Evolutionary conservation across 208 protist genomes (phyloP).

Genomic region (Leishmania lainsoni): DNA sequence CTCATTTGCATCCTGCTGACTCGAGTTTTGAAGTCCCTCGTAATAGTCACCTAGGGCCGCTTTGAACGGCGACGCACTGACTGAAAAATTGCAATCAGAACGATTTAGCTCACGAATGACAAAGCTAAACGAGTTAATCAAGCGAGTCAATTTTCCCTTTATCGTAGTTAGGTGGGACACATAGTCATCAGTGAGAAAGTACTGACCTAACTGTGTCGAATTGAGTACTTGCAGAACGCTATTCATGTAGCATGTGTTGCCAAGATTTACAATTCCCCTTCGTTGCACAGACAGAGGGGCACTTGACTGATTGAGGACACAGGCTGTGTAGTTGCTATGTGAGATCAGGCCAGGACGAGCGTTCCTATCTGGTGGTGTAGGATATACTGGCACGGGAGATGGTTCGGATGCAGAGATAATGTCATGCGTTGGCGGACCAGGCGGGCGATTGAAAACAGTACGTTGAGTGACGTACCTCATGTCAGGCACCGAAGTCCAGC

Average conservation of each 20-base stretch:
- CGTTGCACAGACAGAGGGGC: constrained; percentile 24
- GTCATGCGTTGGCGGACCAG: background rate
- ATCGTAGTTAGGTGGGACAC: constrained; percentile 40
- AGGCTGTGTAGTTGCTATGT: constrained; percentile 26
- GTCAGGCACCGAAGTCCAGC: constrained; percentile 15
- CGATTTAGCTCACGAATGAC: constrained; percentile 84
- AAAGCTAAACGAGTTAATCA: constrained; percentile 69
- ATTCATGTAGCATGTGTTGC: constrained; percentile 95
- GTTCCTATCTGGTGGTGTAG: background rate
- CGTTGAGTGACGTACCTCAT: background rate
- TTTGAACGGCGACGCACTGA: constrained; percentile 88
- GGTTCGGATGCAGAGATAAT: background rate
- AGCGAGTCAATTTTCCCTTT: constrained; percentile 35
- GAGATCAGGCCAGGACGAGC: background rate
- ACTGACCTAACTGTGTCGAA: constrained; percentile 82
- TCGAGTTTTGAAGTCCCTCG: constrained; percentile 68
- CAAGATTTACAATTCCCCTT: constrained; percentile 89
- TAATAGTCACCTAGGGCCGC: constrained; percentile 64
- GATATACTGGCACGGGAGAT: background rate
- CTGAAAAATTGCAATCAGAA: constrained; percentile 45
- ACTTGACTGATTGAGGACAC: constrained; percentile 34
- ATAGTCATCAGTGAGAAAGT: constrained; percentile 88
- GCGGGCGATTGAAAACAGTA: background rate
- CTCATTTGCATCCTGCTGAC: constrained; percentile 93
- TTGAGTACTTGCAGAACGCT: constrained; percentile 85